Conservation (phyloP, 2,329 filamentous ascomycete species). For the Didymella lethalis region DNA sequence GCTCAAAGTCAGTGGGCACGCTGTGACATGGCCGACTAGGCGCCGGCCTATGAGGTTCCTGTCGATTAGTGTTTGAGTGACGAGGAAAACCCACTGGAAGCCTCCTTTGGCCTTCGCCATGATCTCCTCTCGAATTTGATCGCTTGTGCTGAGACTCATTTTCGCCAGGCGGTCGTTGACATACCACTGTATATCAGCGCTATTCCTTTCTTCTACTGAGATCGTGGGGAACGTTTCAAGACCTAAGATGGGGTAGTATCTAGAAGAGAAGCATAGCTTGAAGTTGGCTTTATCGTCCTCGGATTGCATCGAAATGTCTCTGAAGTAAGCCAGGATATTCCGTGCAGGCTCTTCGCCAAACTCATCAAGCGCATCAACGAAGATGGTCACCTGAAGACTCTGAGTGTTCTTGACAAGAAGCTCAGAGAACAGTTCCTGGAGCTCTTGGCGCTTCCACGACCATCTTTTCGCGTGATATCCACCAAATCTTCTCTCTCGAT, state of each 20-base stretch:
- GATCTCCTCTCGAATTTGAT: not conserved
- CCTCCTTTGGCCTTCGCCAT: not conserved
- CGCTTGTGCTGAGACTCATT: no score
- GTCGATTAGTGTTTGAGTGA: not conserved
- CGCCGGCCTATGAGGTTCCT: not conserved
- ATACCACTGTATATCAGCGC: not conserved
- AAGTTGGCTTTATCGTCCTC: not conserved
- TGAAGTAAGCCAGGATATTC: not conserved
- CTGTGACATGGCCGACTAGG: not conserved
- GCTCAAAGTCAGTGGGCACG: not conserved
- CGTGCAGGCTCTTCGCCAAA: not conserved
- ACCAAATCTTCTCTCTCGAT: not conserved
- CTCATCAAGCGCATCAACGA: slow-evolving; percentile 4
- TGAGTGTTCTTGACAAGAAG: no score
- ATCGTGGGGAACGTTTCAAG: not conserved
- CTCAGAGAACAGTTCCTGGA: not conserved
- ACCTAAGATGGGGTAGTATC: not conserved
- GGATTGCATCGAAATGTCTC: not conserved
- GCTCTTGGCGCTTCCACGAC: not conserved
- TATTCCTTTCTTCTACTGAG: not conserved
- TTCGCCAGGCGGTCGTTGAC: not conserved
- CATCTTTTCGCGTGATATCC: not conserved
- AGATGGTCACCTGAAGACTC: not conserved
- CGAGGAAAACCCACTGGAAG: not conserved
- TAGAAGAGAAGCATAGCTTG: slow-evolving; percentile 2